Percentiles rank a stretch among this genome's conserved stretches.
phyloP scores from a whole-genome alignment of 345 rosid genomes.

The Stellera chamaejasme region DNA sequence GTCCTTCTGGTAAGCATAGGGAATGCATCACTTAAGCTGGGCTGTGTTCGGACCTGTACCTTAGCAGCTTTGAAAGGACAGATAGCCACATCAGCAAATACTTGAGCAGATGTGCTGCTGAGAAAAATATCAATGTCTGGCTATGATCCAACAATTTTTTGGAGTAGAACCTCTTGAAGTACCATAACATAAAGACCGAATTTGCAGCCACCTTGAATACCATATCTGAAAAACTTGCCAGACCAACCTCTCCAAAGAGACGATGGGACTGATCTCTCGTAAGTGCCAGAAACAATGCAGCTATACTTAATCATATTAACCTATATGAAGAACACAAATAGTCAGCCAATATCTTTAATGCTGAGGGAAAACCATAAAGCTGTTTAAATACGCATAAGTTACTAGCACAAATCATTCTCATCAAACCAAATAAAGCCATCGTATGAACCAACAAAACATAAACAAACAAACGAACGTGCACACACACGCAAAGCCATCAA shows the following conservation, averaged over 20 bases:
- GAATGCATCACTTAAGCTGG: conserved; percentile 52
- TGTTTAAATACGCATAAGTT: too few species aligned
- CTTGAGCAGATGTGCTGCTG: conserved; percentile 63
- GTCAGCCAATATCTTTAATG: too few species aligned
- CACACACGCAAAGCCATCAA: too few species aligned
- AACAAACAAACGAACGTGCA: too few species aligned
- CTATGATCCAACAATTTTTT: conserved; percentile 27
- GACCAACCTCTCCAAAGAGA: conserved; percentile 70
- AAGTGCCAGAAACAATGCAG: conserved; percentile 39
- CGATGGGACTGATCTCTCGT: conserved; percentile 23
- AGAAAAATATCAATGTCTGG: conserved; percentile 37
- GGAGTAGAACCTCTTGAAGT: conserved; percentile 53
- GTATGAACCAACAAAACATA: too few species aligned
- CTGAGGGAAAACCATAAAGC: too few species aligned
- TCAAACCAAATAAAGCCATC: too few species aligned
- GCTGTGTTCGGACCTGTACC: conserved; percentile 63
- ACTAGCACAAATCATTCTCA: too few species aligned
- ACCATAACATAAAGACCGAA: conserved; percentile 48
- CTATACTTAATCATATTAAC: conserved; percentile 53
- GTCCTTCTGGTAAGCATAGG: conserved; percentile 51
- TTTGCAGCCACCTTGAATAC: conserved; percentile 63
- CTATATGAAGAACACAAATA: conserved; percentile 12
- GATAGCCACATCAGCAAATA: conserved; percentile 58
- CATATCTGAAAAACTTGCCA: conserved; percentile 52
- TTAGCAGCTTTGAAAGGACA: conserved; percentile 64